These are phyloP conservation scores for Rhizopus microsporus DNA, from an alignment of 371 early-diverging fungal species.

Conservation along the genomic window DNA sequence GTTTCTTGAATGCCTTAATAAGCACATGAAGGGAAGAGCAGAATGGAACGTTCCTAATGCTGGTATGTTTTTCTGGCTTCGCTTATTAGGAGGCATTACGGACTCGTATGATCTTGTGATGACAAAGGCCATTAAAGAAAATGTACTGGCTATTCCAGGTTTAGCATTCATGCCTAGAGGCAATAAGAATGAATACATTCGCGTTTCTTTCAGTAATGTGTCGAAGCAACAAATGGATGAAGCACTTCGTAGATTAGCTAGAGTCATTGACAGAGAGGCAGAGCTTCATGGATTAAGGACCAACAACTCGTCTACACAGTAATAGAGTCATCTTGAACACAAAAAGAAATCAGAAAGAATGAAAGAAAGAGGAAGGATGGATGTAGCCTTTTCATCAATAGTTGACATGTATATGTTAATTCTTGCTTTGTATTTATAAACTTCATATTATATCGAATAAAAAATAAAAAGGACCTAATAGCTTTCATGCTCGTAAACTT, in stretches of 20 bases:
- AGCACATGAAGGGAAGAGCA: conserved; percentile 63
- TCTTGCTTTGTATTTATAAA: no score
- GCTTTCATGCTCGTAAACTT: no score
- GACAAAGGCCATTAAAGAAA: conserved; percentile 67
- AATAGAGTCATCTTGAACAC: no score
- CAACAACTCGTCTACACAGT: no score
- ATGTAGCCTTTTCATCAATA: no score
- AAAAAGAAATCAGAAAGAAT: no score
- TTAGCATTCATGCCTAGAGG: conserved; percentile 32
- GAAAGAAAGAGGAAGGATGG: no score
- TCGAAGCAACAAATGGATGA: conserved; percentile 63
- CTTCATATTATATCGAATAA: no score
- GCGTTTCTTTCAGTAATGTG: conserved; percentile 69
- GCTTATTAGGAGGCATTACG: conserved; percentile 57
- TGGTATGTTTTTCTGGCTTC: conserved; percentile 87
- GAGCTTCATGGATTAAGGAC: conserved; percentile 9
- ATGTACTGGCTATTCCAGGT: conserved; percentile 77
- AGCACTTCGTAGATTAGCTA: conserved; percentile 60
- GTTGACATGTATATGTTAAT: no score
- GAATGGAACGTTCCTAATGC: conserved; percentile 71
- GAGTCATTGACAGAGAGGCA: conserved; percentile 31
- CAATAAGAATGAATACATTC: conserved; percentile 37
- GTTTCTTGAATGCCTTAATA: conserved; percentile 58
- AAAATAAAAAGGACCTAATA: no score
- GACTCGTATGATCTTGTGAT: conserved; percentile 70